Percentiles rank a stretch among this genome's conserved stretches.
Evolutionary conservation across 2,329 filamentous ascomycete genomes (phyloP).

Genomic region (Diaporthe longicolla): DNA sequence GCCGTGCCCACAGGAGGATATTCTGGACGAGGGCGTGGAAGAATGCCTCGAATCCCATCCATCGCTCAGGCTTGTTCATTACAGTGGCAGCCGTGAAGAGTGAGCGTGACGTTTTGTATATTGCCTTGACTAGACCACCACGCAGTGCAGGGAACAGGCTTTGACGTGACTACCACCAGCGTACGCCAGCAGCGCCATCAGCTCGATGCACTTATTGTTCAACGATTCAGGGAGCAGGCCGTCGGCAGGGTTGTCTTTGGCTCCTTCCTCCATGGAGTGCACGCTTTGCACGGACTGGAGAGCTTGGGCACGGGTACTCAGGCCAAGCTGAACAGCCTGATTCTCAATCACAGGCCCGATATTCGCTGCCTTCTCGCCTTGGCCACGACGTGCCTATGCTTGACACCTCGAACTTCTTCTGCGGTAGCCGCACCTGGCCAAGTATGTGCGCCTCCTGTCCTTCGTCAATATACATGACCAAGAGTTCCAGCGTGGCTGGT

Average conservation of each 20-base stretch:
- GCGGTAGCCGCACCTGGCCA: not conserved
- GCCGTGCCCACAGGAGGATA: not conserved
- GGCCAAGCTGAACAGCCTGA: not conserved
- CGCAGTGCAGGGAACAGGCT: not conserved
- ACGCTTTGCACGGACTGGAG: not conserved
- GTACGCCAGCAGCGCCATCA: not conserved
- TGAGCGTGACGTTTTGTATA: conserved; percentile 10
- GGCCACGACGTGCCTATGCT: not conserved
- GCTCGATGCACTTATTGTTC: not conserved
- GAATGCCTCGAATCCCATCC: too few species aligned
- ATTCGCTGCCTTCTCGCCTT: not conserved
- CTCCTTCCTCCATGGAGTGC: not conserved
- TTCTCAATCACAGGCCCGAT: not conserved
- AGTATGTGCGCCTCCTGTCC: not conserved
- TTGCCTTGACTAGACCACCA: not conserved
- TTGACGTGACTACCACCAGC: not conserved
- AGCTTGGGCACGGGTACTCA: not conserved
- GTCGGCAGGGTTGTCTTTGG: not conserved
- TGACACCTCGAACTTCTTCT: not conserved
- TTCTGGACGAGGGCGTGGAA: not conserved
- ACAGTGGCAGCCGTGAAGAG: not conserved
- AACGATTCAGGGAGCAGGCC: not conserved
- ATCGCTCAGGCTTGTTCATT: not conserved
- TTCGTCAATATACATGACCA: not conserved
- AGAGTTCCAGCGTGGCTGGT: not conserved